A percentile compares a stretch with the other conserved stretches of the same genome.
phyloP scores from a whole-genome alignment of 495 filamentous ascomycete species.

The Tuber microsphaerosporum region DNA sequence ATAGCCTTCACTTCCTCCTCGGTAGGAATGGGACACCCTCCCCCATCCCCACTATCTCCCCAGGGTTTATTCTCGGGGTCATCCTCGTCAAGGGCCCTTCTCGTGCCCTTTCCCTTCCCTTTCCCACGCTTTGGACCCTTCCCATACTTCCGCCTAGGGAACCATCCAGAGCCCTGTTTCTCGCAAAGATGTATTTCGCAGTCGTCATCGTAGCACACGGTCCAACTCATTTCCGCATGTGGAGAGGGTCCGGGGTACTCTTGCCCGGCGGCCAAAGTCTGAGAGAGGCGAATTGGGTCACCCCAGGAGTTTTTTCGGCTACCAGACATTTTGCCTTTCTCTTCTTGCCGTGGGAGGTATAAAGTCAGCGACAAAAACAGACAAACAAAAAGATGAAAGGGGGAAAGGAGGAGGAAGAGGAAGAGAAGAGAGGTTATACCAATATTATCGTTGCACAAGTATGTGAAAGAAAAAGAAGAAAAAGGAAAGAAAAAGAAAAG shows the following conservation, averaged over 20 bases:
- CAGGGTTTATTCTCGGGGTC: background rate
- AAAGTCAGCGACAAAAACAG: background rate
- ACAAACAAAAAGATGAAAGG: background rate
- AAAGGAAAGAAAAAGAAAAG: background rate
- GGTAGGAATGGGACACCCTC: background rate
- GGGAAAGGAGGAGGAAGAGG: background rate
- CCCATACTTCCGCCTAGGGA: background rate
- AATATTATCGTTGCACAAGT: background rate
- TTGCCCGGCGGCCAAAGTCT: background rate
- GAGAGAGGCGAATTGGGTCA: background rate
- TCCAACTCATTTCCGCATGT: conserved; percentile 25
- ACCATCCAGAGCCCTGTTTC: conserved; percentile 19
- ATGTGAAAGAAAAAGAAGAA: background rate
- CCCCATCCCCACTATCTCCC: background rate
- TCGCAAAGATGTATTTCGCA: conserved; percentile 24
- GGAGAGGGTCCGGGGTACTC: background rate
- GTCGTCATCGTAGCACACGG: conserved; percentile 27
- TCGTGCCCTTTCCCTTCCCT: background rate
- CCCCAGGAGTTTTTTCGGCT: background rate
- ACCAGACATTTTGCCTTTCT: background rate
- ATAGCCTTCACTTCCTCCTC: background rate
- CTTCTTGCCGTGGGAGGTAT: background rate
- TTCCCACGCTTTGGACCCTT: background rate
- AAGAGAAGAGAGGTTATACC: background rate
- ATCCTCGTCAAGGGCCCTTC: background rate